Conservation (phyloP, 2,329 filamentous ascomycete genomes). For the Aspergillus aculeatinus region DNA sequence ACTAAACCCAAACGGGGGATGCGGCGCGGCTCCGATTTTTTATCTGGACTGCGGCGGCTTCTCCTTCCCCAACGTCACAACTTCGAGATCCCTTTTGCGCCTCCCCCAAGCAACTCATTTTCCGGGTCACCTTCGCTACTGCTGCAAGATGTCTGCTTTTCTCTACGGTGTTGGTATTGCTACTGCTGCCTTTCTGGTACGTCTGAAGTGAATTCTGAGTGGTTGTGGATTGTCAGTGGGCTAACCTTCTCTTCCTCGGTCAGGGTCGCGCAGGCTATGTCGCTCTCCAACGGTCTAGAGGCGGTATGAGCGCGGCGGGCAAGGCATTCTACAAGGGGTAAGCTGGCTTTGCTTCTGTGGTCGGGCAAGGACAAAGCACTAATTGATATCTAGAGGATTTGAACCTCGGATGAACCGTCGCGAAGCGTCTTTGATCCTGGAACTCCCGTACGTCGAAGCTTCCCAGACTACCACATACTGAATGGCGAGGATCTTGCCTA, state of each 20-base stretch:
- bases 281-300: slow-evolving; percentile 76
- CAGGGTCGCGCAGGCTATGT: slow-evolving; percentile 91
- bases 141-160: slow-evolving; percentile 43
- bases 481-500: slow-evolving; percentile 8
- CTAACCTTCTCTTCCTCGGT: slow-evolving; percentile 7
- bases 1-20: slow-evolving; percentile 35
- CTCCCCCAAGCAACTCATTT: slow-evolving; percentile 4
- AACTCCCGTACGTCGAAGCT: slow-evolving; percentile 68
- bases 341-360: slow-evolving; percentile 10
- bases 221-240: not conserved
- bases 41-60: slow-evolving; percentile 28
- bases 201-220: slow-evolving; percentile 32
- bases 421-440: slow-evolving; percentile 87
- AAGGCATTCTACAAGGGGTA: slow-evolving; percentile 92
- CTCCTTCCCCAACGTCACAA: slow-evolving; percentile 17
- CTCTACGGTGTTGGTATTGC: slow-evolving; percentile 48
- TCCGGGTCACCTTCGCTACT: not conserved
- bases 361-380: slow-evolving; percentile 7
- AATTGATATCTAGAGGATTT: slow-evolving; percentile 62
- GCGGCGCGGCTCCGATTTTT: slow-evolving; percentile 38
- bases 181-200: slow-evolving; percentile 74
- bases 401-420: slow-evolving; percentile 90
- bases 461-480: not conserved
- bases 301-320: slow-evolving; percentile 70
- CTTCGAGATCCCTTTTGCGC: slow-evolving; percentile 14